Conservation (phyloP, 345 rosid species). For the Melastoma malabathricum region DNA sequence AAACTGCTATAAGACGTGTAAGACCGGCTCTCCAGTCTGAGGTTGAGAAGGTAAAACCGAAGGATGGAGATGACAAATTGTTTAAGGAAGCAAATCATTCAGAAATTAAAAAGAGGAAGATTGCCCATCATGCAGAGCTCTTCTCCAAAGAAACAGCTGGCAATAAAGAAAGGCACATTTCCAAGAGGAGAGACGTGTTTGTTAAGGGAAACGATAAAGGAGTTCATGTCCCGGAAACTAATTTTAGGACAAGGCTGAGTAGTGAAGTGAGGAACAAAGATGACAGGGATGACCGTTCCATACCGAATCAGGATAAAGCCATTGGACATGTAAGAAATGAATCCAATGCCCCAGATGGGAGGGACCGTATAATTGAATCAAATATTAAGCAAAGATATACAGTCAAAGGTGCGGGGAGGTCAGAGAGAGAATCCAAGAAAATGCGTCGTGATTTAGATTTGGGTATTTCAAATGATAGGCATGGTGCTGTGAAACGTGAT, state of each 20-base stretch:
- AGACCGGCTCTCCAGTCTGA: too few relatives aligned
- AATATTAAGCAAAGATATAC: slow-evolving; percentile 23
- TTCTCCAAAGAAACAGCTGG: slow-evolving; percentile 1
- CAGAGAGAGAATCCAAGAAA: slow-evolving; percentile 36
- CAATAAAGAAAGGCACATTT: slow-evolving; percentile 10
- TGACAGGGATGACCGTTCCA: slow-evolving; percentile 12
- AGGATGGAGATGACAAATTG: slow-evolving; percentile 13
- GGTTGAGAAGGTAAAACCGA: slow-evolving; percentile 14
- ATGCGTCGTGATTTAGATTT: slow-evolving; percentile 33
- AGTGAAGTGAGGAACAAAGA: slow-evolving; percentile 13
- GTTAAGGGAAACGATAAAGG: slow-evolving; percentile 12
- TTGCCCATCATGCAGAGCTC: not conserved
- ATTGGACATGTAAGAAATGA: slow-evolving; percentile 16
- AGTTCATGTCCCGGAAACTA: slow-evolving; percentile 17
- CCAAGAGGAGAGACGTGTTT: slow-evolving; percentile 12
- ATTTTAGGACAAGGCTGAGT: slow-evolving; percentile 26
- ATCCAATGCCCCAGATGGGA: slow-evolving; percentile 24
- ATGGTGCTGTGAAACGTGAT: slow-evolving; percentile 32
- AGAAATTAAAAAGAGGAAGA: slow-evolving; percentile 1
- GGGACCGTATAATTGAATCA: slow-evolving; percentile 36
- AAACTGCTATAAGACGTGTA: too few relatives aligned
- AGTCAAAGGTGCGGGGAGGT: slow-evolving; percentile 23
- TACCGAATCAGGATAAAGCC: slow-evolving; percentile 15
- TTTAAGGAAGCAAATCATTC: not conserved
- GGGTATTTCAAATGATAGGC: slow-evolving; percentile 24